Conservation (phyloP, 2,329 filamentous ascomycete genomes). For the Pseudopyricularia cyperi region DNA sequence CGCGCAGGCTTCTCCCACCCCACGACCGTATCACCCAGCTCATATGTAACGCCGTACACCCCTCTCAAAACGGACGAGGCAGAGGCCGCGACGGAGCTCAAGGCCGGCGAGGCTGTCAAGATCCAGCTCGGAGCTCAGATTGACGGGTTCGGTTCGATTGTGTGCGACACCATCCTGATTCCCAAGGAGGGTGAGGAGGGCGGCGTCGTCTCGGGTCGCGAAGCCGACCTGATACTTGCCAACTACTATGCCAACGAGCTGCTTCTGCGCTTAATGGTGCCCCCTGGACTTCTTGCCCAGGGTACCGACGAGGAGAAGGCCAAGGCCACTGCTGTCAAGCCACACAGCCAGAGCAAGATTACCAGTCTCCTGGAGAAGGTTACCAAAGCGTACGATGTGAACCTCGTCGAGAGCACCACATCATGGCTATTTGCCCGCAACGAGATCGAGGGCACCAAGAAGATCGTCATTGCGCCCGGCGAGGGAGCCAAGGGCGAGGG, state of each 20-base stretch:
- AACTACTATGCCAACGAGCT: constrained; percentile 95
- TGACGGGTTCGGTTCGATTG: constrained; percentile 86
- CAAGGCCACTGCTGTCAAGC: constrained; percentile 72
- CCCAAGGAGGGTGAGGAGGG: constrained; percentile 42
- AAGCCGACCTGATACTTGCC: constrained; percentile 79
- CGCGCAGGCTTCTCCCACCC: constrained; percentile 72
- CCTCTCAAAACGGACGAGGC: constrained; percentile 75
- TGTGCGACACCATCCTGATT: constrained; percentile 83
- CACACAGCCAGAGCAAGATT: constrained; percentile 77
- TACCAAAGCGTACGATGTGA: constrained; percentile 80
- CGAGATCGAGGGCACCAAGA: constrained; percentile 95
- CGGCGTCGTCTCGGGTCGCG: constrained; percentile 57
- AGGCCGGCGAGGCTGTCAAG: constrained; percentile 82
- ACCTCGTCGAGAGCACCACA: constrained; percentile 92
- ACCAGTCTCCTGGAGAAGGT: constrained; percentile 82
- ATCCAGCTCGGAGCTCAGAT: constrained; percentile 99
- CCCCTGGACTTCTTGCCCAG: constrained; percentile 70
- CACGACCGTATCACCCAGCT: constrained; percentile 85
- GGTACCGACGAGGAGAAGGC: constrained; percentile 92
- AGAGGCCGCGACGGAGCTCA: constrained; percentile 68
- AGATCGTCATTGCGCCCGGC: constrained; percentile 81
- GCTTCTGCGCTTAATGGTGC: constrained; percentile 78
- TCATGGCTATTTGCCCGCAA: constrained; percentile 95
- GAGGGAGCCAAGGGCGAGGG: constrained; percentile 89
- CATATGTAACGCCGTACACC: constrained; percentile 94